Base-by-base conservation (phyloP, 768 basidiomycete species). In the Scleroderma citrinum region DNA sequence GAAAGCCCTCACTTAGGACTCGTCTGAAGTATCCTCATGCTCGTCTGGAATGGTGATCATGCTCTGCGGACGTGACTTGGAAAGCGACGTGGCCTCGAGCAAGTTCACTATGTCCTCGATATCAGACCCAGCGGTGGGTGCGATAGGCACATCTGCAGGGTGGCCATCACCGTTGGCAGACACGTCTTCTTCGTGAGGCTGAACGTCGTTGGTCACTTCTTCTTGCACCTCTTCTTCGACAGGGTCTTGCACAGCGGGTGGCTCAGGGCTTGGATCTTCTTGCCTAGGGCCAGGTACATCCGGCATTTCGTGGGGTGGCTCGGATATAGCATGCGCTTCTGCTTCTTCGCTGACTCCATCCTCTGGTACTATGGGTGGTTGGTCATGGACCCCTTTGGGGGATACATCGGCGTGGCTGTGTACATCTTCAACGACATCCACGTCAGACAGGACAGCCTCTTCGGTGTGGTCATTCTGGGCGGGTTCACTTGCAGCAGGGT, bases 31-130 rank as follows among this genome's bases (percentile, higher is more conserved):
- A 56, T 81, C 80, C 40, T 70, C 70, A 37, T 78, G 69, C 42
- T 80, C 76, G 52, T 78, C 78, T 42, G 78, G 77, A 52, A 80
- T 78, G 62, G 68, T 73, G 43, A 64, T 61, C 44, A 75, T 71
- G 62, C 70, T 76, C 48, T 66, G 65, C 19, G 71, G 70, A 44
- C 69, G 70, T 11, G 67, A 59, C 54, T 75, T 77, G 39, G 67
- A 57, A 1, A 72, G 59, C 11, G 56, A 38, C 21, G 45, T 29
- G 3, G 60, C 54, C 66, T 88, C 82, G 12, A 87, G 77, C 56
- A 86, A 71, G 56, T 75, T 80, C 52, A 88, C 79, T 46, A 87
- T 80, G 48, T 79, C 78, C 62, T 81, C 85, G 26, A 83, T 69
- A 26, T 83, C 78, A 47, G 69, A 62, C 14, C 62, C 72, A 13